Evolutionary conservation across 2,329 filamentous ascomycete species (phyloP), one percentile per base, ranked within the genome.

Genomic region (Xylariaceae sp.): DNA sequence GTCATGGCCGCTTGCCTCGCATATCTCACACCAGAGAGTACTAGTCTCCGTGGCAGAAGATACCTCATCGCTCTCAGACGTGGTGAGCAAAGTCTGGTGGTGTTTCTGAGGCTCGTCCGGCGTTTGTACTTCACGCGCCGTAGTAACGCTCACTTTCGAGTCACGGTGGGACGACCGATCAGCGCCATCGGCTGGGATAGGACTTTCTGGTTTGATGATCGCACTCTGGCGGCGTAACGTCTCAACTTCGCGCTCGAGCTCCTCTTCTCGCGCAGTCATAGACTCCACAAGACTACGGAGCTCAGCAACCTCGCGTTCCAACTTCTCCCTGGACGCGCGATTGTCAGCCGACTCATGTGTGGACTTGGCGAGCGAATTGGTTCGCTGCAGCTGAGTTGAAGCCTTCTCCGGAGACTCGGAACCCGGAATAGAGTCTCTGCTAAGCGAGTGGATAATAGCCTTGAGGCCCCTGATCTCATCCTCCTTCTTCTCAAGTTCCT

Each of bases 391-490:
- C 47, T 65, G 69, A 1, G 65, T 68, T 8, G 73, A 66, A 2
- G 62, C 73, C 69, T 68, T 76, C 62, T 71, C 72, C 49, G 72
- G 59, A 51, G 72, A 70, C 50, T 74, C 74, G 23, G 69, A 66
- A 34, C 74, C 74, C 2, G 79, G 78, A n/a, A 82, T 77, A 9
- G 87, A 83, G 66, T 90, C 90, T 62, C 91, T 83, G 73, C 92
- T 96, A 44, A 99, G 80, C 15, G 91, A 96, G 75, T 97, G 93
- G 62, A 99, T 97, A 71, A 99, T 97, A 49, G 94, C 93, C 75
- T 97, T 99, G 65, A 99, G 82, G 51, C 94, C 94, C 63, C 93
- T 85, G 70, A 99, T 97, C 77, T 99, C 94, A 68, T 99, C 94
- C 69, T 99, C 93, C 72, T 95, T 94, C 71, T 96, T 89, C 71